Percentiles rank a stretch among this genome's conserved stretches.
Evolutionary conservation across 192 early-diverging fungal species (phyloP).

Genomic region (Physocladia obscura): DNA sequence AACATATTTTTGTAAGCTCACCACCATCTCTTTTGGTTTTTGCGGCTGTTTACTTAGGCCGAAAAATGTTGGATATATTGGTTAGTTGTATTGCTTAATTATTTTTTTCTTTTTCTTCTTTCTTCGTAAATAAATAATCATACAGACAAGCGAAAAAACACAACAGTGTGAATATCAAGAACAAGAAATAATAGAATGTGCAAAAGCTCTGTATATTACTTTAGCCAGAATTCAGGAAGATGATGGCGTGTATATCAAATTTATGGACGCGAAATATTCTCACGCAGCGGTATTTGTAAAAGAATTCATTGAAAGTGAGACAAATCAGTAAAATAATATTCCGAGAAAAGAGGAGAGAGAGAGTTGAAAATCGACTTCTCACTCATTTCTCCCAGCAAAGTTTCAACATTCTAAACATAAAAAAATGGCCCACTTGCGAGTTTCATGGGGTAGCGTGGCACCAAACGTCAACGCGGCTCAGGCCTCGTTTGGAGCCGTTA

Average conservation of each 20-base stretch:
- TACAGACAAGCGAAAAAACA: not conserved
- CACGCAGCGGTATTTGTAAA: conserved; percentile 11
- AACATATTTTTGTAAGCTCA: conserved; percentile 25
- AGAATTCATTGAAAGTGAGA: no score
- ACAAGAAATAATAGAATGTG: not conserved
- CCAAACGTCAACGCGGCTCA: not conserved
- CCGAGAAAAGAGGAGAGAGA: not conserved
- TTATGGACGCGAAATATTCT: conserved; percentile 1
- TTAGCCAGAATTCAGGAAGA: not conserved
- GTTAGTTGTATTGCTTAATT: conserved; percentile 9
- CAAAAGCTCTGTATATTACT: conserved; percentile 5
- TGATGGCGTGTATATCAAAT: conserved; percentile 1
- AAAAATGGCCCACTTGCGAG: conserved; percentile 4
- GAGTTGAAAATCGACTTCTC: not conserved
- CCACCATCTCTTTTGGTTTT: conserved; percentile 22
- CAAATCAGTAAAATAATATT: no score
- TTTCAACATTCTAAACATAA: not conserved
- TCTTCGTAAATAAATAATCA: not conserved
- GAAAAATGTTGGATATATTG: conserved; percentile 22
- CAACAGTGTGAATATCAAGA: not conserved
- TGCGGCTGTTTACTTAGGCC: conserved; percentile 20
- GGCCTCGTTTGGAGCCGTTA: conserved; percentile 12
- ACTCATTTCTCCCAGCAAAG: not conserved
- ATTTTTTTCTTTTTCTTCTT: not conserved
- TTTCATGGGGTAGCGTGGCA: not conserved